Evolutionary conservation across 257 asterid species (phyloP).

Genomic region (Gynochthodes officinalis): DNA sequence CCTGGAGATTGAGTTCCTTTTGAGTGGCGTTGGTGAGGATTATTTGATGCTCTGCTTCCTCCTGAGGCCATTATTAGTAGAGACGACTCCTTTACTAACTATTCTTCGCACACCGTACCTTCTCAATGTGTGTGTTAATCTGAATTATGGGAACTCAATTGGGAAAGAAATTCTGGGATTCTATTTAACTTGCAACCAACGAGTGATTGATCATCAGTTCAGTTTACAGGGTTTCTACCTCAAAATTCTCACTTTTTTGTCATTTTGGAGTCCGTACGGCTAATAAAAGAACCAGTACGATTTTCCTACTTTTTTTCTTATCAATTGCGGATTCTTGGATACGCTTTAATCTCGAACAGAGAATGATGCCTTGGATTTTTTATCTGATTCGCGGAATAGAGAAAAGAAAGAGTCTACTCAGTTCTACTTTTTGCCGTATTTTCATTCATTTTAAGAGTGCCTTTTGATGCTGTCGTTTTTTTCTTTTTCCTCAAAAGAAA

Average conservation of each 20-base stretch:
- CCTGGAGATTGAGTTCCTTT: slow-evolving; percentile 39
- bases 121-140: background rate
- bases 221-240: background rate
- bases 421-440: background rate
- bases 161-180: background rate
- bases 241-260: background rate
- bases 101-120: background rate
- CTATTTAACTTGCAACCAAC: background rate
- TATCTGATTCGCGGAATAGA: background rate
- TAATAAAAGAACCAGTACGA: background rate
- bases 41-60: slow-evolving; percentile 28
- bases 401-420: background rate
- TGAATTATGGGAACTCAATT: background rate
- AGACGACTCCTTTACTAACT: background rate
- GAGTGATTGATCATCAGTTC: background rate
- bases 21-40: slow-evolving; percentile 21
- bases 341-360: background rate
- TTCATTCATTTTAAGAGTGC: background rate
- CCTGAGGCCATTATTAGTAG: slow-evolving; percentile 40
- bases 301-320: background rate
- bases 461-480: too few relatives aligned
- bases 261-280: background rate
- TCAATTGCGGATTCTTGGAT: background rate
- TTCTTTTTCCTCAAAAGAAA: too few relatives aligned
- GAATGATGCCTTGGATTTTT: slow-evolving; percentile 2